These are phyloP conservation scores for Nannizziopsis arthrosporioides DNA, from an alignment of 2,329 filamentous ascomycete species.

Conservation along the genomic window DNA sequence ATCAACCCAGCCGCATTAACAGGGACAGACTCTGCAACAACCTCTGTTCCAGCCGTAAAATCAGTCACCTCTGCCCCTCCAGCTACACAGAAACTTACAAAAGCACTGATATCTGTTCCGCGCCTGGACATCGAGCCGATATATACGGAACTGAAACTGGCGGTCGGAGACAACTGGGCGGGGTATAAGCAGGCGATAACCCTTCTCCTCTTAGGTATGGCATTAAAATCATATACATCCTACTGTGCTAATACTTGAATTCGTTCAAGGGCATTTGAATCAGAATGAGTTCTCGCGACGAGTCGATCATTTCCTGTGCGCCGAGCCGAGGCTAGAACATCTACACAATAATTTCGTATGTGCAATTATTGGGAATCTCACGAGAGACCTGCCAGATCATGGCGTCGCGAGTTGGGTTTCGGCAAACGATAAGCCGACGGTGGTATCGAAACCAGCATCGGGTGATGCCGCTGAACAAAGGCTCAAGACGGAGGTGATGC, in stretches of 20 bases:
- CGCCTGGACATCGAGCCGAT: slow-evolving; percentile 53
- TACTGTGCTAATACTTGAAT: slow-evolving; percentile 13
- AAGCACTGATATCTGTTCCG: slow-evolving; percentile 43
- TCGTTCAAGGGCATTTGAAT: slow-evolving; percentile 43
- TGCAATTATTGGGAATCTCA: slow-evolving; percentile 48
- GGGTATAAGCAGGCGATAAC: slow-evolving; percentile 49
- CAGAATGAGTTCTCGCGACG: slow-evolving; percentile 49
- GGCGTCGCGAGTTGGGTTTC: slow-evolving; percentile 54
- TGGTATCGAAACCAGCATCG: slow-evolving; percentile 40
- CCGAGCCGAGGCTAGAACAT: slow-evolving; percentile 43
- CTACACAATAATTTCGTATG: slow-evolving; percentile 52
- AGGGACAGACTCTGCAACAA: slow-evolving; percentile 31
- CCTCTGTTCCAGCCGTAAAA: slow-evolving; percentile 25
- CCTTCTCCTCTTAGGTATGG: slow-evolving; percentile 46
- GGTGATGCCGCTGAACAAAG: slow-evolving; percentile 52
- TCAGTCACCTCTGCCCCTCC: slow-evolving; percentile 14
- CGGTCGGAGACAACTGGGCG: slow-evolving; percentile 48
- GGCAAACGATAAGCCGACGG: slow-evolving; percentile 44
- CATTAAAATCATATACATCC: background rate
- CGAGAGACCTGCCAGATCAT: slow-evolving; percentile 49
- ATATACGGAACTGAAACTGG: slow-evolving; percentile 49
- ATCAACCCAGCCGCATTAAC: slow-evolving; percentile 36
- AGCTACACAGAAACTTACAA: slow-evolving; percentile 38
- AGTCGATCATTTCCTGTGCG: slow-evolving; percentile 44
- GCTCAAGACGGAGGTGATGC: slow-evolving; percentile 54